phyloP scores from a whole-genome alignment of 805 yeast species.

The Candida stauntonica region DNA sequence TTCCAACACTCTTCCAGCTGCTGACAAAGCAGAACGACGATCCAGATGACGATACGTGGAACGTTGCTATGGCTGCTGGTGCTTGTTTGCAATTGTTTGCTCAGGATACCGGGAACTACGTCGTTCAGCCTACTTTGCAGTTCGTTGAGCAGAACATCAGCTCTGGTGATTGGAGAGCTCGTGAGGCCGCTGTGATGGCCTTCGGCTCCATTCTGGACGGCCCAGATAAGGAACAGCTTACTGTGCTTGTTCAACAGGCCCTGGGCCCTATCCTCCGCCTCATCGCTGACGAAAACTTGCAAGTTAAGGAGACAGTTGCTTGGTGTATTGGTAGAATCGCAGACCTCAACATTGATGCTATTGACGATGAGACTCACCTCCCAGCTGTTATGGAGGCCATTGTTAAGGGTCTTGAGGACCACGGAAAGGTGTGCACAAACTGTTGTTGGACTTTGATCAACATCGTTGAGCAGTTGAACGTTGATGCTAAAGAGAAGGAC shows the following conservation, averaged over 20 bases:
- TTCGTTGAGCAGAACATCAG: slow-evolving; percentile 76
- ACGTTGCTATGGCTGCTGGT: slow-evolving; percentile 98
- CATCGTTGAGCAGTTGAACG: slow-evolving; percentile 74
- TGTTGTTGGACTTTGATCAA: slow-evolving; percentile 97
- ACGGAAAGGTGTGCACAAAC: slow-evolving; percentile 91
- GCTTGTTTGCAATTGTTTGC: slow-evolving; percentile 94
- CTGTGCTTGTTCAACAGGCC: slow-evolving; percentile 72
- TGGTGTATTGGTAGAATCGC: slow-evolving; percentile 98
- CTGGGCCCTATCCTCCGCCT: slow-evolving; percentile 70
- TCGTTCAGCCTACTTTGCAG: slow-evolving; percentile 76
- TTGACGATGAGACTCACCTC: slow-evolving; percentile 59
- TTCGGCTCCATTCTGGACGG: slow-evolving; percentile 97
- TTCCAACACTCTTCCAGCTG: slow-evolving; percentile 78
- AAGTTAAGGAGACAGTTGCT: slow-evolving; percentile 94
- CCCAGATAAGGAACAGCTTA: slow-evolving; percentile 71
- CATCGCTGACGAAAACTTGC: slow-evolving; percentile 70
- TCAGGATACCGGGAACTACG: slow-evolving; percentile 79
- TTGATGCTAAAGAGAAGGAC: slow-evolving; percentile 38
- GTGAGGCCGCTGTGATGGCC: slow-evolving; percentile 99
- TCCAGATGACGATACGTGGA: slow-evolving; percentile 95
- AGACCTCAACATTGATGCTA: slow-evolving; percentile 74
- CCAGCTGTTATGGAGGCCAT: slow-evolving; percentile 73
- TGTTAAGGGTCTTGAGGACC: slow-evolving; percentile 77
- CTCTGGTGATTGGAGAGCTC: slow-evolving; percentile 67
- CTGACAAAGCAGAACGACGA: slow-evolving; percentile 89